Conservation (phyloP, 345 rosid genomes). For the Pistacia atlantica region DNA sequence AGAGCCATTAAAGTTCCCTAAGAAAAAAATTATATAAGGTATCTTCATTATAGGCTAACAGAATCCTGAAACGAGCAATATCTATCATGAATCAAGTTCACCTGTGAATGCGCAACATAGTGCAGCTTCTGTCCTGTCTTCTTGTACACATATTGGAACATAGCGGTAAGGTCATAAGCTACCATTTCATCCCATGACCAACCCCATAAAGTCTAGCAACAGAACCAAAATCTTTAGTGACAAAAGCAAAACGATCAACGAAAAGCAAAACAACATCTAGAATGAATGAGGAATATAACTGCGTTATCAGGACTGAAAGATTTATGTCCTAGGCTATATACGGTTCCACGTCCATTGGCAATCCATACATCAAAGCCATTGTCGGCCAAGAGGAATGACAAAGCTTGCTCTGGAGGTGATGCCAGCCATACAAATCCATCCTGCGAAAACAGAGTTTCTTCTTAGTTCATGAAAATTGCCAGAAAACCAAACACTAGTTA, state of each 20-base stretch:
- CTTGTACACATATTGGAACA: conserved; percentile 38
- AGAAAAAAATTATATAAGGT: neutral
- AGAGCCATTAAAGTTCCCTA: conserved; percentile 60
- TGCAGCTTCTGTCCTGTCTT: conserved; percentile 50
- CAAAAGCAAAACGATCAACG: neutral
- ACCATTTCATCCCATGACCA: conserved; percentile 67
- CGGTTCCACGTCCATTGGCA: conserved; percentile 53
- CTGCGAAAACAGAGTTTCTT: conserved; percentile 23
- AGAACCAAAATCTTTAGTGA: conserved; percentile 18
- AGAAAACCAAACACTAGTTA: neutral
- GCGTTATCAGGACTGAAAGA: conserved; percentile 30
- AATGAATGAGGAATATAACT: conserved; percentile 12
- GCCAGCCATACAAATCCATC: conserved; percentile 49
- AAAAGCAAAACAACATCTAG: neutral
- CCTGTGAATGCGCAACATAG: conserved; percentile 58
- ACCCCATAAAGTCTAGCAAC: conserved; percentile 47
- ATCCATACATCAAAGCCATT: conserved; percentile 54
- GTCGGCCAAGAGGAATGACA: conserved; percentile 52
- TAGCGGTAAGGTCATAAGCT: conserved; percentile 55
- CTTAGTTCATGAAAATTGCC: neutral
- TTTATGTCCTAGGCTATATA: conserved; percentile 39
- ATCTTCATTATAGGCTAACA: neutral
- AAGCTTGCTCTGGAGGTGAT: conserved; percentile 39
- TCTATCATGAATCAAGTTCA: conserved; percentile 1
- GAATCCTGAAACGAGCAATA: neutral